phyloP scores from a whole-genome alignment of 1,284 basidiomycete species.

The Cutaneotrichosporon cavernicola region DNA sequence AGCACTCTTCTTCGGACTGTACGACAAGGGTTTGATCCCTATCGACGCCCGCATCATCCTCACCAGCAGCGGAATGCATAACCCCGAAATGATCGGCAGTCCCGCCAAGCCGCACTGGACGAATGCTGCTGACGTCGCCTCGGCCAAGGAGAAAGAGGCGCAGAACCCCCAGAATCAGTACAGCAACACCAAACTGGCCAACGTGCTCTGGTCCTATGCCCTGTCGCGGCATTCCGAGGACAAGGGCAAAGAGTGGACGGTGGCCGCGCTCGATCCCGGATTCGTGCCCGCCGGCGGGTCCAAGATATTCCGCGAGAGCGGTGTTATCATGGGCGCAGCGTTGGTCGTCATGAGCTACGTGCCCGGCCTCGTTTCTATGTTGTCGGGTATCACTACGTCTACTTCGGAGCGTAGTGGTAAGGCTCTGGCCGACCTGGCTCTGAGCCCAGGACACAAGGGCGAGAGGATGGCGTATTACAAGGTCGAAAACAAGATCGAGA shows the following conservation, averaged over 20 bases:
- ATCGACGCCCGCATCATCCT: constrained; percentile 22
- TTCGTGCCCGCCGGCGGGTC: constrained; percentile 23
- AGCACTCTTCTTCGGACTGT: constrained; percentile 26
- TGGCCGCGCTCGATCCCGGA: constrained; percentile 27
- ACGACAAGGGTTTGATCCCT: constrained; percentile 17
- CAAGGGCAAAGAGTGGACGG: constrained; percentile 18
- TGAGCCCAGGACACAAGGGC: constrained; percentile 13
- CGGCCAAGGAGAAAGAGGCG: constrained; percentile 1
- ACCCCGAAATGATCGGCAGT: constrained; percentile 6
- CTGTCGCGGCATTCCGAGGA: constrained; percentile 14
- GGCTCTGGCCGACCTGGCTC: constrained; percentile 19
- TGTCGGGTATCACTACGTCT: constrained; percentile 4
- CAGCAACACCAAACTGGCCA: constrained; percentile 20
- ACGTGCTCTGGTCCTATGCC: constrained; percentile 28
- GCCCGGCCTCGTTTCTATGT: not conserved
- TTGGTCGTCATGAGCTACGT: constrained; percentile 12
- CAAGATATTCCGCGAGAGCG: not conserved
- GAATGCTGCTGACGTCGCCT: constrained; percentile 24
- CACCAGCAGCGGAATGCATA: constrained; percentile 22
- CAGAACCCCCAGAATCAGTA: constrained; percentile 1
- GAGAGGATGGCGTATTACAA: constrained; percentile 24
- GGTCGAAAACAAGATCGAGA: constrained; percentile 17
- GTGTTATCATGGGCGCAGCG: not conserved
- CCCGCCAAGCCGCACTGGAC: constrained; percentile 16
- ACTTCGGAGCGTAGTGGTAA: constrained; percentile 1